Conservation (phyloP, 2,329 filamentous ascomycete genomes). For the Aspergillus jensenii region DNA sequence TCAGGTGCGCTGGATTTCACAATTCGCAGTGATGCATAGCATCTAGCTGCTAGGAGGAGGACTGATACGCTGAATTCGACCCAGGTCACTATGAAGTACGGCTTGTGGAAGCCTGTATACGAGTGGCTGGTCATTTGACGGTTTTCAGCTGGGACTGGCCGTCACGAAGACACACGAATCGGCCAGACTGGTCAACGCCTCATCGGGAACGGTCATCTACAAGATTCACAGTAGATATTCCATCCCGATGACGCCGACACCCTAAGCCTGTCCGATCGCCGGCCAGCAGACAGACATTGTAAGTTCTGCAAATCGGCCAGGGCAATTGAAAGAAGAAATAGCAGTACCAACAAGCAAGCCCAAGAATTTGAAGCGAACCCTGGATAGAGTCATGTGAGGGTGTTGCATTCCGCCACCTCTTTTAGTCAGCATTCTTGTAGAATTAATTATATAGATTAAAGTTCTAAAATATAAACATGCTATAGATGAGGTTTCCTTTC, state of each 20-base stretch:
- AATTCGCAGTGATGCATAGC: slow-evolving; percentile 19
- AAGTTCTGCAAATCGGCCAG: background rate
- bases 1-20: slow-evolving; percentile 16
- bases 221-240: background rate
- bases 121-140: background rate
- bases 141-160: background rate
- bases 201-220: background rate
- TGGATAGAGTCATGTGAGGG: background rate
- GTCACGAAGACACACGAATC: background rate
- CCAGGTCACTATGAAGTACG: slow-evolving; percentile 16
- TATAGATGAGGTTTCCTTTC: background rate
- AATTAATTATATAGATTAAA: background rate
- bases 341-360: background rate
- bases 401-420: no score
- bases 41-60: slow-evolving; percentile 16
- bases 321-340: background rate
- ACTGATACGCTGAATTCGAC: slow-evolving; percentile 16
- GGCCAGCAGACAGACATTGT: background rate
- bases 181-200: background rate
- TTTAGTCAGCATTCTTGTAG: background rate
- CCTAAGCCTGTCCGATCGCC: background rate
- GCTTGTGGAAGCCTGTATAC: slow-evolving; percentile 5
- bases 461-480: background rate
- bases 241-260: background rate
- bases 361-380: background rate